Percentiles rank a stretch among this genome's conserved stretches.
These are phyloP conservation scores for Turritis glabra DNA, from an alignment of 345 rosid genomes.

Conservation along the genomic window DNA sequence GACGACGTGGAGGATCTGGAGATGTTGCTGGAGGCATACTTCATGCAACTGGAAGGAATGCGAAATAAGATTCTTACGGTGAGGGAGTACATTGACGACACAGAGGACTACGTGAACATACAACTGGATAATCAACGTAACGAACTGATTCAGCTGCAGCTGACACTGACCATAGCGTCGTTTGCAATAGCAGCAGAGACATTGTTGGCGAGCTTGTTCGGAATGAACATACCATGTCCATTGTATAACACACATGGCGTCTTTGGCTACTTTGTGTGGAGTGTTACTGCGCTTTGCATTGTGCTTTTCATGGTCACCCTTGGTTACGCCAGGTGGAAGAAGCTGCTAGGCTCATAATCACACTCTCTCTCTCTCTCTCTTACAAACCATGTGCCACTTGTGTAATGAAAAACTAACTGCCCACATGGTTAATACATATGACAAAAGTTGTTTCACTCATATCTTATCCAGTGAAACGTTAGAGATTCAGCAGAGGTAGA, in stretches of 20 bases:
- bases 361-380: background rate
- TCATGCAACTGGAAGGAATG: slow-evolving; percentile 94
- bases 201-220: slow-evolving; percentile 59
- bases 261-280: slow-evolving; percentile 62
- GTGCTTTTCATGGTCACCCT: slow-evolving; percentile 67
- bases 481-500: background rate
- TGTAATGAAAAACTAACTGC: slow-evolving; percentile 6
- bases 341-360: slow-evolving; percentile 67
- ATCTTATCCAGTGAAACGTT: background rate
- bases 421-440: background rate
- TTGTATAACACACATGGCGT: slow-evolving; percentile 43
- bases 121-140: slow-evolving; percentile 91
- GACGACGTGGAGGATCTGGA: slow-evolving; percentile 87
- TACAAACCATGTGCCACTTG: background rate
- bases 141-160: slow-evolving; percentile 83
- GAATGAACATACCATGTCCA: slow-evolving; percentile 78
- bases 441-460: background rate
- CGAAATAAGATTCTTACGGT: slow-evolving; percentile 92
- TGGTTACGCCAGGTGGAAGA: slow-evolving; percentile 96
- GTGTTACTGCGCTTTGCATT: slow-evolving; percentile 46
- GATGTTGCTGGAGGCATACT: slow-evolving; percentile 93
- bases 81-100: slow-evolving; percentile 91
- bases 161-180: slow-evolving; percentile 75
- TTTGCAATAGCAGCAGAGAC: slow-evolving; percentile 75
- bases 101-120: slow-evolving; percentile 92